Evolutionary conservation across 2,329 filamentous ascomycete genomes (phyloP).

Genomic region (Colletotrichum euphorbiae): DNA sequence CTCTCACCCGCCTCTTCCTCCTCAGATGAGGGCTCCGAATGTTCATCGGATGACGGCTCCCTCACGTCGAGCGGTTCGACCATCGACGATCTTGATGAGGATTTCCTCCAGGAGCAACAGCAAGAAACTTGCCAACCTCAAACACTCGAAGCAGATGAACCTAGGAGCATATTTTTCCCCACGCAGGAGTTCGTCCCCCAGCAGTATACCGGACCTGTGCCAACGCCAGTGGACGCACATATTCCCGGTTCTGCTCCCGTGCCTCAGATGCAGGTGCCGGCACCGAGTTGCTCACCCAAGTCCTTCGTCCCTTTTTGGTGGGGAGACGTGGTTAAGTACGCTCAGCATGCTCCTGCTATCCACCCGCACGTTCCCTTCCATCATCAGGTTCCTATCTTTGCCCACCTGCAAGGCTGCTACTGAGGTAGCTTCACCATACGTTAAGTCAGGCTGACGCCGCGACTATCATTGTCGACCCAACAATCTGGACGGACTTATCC

Average conservation of each 20-base stretch:
- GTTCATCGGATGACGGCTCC: constrained; percentile 66
- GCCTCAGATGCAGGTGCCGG: constrained; percentile 49
- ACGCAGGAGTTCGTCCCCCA: constrained; percentile 60
- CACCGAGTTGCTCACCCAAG: constrained; percentile 56
- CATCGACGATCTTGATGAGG: constrained; percentile 63
- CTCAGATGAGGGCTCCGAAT: constrained; percentile 51
- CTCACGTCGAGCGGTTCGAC: constrained; percentile 66
- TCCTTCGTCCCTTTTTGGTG: constrained; percentile 60
- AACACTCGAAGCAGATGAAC: constrained; percentile 61
- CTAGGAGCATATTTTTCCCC: constrained; percentile 54
- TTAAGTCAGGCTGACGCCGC: constrained; percentile 9
- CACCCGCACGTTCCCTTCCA: constrained; percentile 64
- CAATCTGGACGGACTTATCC: neutral
- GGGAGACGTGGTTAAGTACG: constrained; percentile 67
- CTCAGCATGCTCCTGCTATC: constrained; percentile 60
- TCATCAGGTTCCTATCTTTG: constrained; percentile 64
- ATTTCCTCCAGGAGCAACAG: constrained; percentile 59
- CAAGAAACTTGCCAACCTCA: constrained; percentile 56
- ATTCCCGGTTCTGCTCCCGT: constrained; percentile 51
- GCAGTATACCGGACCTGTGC: constrained; percentile 57
- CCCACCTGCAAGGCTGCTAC: constrained; percentile 64
- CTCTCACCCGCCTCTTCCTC: constrained; percentile 62
- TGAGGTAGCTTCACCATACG: constrained; percentile 46
- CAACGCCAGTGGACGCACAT: constrained; percentile 42
- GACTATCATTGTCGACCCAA: neutral